phyloP scores from a whole-genome alignment of 2,329 filamentous ascomycete genomes.

The Talaromyces sp. region DNA sequence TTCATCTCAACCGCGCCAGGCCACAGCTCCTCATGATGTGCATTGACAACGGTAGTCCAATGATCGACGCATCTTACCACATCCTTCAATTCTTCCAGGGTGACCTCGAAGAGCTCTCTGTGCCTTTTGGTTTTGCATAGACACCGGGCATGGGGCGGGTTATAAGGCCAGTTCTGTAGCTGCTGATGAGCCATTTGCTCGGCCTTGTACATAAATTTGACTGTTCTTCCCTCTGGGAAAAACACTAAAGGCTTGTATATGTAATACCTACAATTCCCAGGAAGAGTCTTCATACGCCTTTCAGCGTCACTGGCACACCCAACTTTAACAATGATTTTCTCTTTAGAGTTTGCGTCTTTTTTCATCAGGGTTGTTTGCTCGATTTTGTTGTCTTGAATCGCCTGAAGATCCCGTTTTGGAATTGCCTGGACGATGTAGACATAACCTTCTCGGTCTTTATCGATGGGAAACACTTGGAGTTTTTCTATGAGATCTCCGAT shows the following conservation, averaged over 20 bases:
- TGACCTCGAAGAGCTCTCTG: not conserved
- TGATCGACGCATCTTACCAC: not conserved
- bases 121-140: not conserved
- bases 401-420: not conserved
- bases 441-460: not conserved
- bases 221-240: not conserved
- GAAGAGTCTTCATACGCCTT: not conserved
- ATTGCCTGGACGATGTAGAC: not conserved
- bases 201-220: not conserved
- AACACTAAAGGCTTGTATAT: not conserved
- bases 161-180: not conserved
- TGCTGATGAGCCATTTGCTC: not conserved
- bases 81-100: not conserved
- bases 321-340: not conserved
- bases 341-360: not conserved
- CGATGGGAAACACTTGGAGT: not conserved
- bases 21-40: not conserved
- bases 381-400: not conserved
- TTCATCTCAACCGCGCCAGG: not conserved
- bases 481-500: too few relatives aligned
- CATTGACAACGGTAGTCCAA: not conserved
- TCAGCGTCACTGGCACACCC: not conserved
- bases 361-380: too few relatives aligned
- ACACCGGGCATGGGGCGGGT: not conserved
- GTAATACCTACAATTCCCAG: not conserved